Evolutionary conservation across 1,284 basidiomycete genomes (phyloP).

Genomic region (Peniophora sp.): DNA sequence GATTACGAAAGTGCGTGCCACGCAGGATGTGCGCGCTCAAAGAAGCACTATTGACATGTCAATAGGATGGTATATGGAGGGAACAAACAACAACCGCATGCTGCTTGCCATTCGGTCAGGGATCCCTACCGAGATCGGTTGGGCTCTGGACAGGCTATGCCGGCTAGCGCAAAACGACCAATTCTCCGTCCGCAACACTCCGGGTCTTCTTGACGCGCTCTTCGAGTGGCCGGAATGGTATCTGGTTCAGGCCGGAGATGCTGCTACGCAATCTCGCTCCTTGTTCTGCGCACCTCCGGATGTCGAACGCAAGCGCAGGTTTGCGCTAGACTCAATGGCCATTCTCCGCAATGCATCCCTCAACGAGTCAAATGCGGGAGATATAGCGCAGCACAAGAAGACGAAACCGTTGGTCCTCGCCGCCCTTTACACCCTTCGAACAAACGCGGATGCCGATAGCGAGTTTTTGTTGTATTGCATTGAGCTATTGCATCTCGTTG

Average conservation of each 20-base stretch:
- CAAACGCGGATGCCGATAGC: slow-evolving; percentile 48
- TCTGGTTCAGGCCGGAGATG: slow-evolving; percentile 29
- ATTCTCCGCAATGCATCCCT: slow-evolving; percentile 71
- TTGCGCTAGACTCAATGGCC: slow-evolving; percentile 68
- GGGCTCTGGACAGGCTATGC: slow-evolving; percentile 75
- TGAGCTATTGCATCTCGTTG: slow-evolving; percentile 46
- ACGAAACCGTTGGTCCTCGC: slow-evolving; percentile 54
- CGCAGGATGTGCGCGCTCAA: no score
- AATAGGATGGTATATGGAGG: slow-evolving; percentile 75
- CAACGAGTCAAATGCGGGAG: slow-evolving; percentile 53
- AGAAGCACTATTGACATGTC: not conserved
- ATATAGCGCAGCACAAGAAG: slow-evolving; percentile 49
- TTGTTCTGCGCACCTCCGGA: slow-evolving; percentile 50
- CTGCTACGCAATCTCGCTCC: not conserved
- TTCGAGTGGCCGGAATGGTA: slow-evolving; percentile 82
- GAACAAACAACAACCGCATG: slow-evolving; percentile 69
- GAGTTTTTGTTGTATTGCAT: slow-evolving; percentile 65
- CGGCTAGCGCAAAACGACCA: slow-evolving; percentile 69
- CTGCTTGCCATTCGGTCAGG: slow-evolving; percentile 71
- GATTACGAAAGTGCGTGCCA: slow-evolving; percentile 62
- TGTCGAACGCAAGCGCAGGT: slow-evolving; percentile 47
- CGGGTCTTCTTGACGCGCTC: slow-evolving; percentile 70
- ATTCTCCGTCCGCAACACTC: slow-evolving; percentile 59
- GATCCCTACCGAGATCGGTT: slow-evolving; percentile 67
- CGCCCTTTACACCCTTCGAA: slow-evolving; percentile 47